phyloP scores from a whole-genome alignment of 768 basidiomycete genomes.

The Lentinula edodes region DNA sequence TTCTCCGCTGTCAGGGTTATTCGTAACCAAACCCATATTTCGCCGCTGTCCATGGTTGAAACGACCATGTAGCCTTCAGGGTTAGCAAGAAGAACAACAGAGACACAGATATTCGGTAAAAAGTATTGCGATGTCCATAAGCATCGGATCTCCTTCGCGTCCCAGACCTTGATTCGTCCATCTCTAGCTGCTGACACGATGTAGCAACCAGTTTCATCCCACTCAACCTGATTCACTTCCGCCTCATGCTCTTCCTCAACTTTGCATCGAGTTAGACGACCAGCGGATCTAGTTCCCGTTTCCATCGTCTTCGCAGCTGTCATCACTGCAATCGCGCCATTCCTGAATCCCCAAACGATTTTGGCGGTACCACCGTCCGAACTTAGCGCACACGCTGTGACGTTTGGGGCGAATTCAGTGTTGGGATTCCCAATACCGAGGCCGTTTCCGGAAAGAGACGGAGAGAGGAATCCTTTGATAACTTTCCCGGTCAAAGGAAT shows the following conservation, averaged over 20 bases:
- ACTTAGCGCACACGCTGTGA: conserved; percentile 51
- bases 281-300: conserved; percentile 32
- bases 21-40: conserved; percentile 50
- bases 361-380: conserved; percentile 64
- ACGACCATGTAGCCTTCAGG: conserved; percentile 33
- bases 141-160: conserved; percentile 45
- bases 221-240: conserved; percentile 48
- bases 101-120: conserved; percentile 44
- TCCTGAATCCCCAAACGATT: conserved; percentile 68
- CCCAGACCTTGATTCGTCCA: conserved; percentile 73
- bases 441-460: conserved; percentile 52
- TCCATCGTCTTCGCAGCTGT: conserved; percentile 57
- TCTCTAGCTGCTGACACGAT: conserved; percentile 56
- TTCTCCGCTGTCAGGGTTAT: conserved; percentile 23
- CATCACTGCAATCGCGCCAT: conserved; percentile 63
- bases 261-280: conserved; percentile 41
- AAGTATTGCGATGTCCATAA: conserved; percentile 55
- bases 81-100: conserved; percentile 38
- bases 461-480: conserved; percentile 64
- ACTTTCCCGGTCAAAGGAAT: conserved; percentile 65
- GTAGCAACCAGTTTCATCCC: conserved; percentile 31
- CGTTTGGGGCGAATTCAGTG: conserved; percentile 64
- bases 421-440: conserved; percentile 70
- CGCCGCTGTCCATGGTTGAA: conserved; percentile 52
- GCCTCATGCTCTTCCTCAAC: conserved; percentile 63